Evolutionary conservation across 225 moss, liverwort and hornwort genomes (phyloP), one percentile per base, ranked within the genome.

Genomic region (Sphagnum contortum): DNA sequence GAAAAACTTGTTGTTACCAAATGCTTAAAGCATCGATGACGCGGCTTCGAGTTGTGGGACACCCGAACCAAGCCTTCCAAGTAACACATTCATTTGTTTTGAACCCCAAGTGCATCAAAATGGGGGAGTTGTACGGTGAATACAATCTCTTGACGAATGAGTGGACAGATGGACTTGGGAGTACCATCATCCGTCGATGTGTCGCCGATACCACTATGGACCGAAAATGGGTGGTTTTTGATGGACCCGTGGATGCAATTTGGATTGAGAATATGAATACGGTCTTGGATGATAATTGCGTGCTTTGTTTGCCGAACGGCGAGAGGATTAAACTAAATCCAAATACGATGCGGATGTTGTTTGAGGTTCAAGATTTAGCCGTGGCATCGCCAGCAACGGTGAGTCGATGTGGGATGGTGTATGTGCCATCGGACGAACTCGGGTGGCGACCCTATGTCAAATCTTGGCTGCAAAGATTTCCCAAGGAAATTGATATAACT

Each of bases 191-290:
- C 0, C 75, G 94, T 4, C 73, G 80, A 10, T 89, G 89, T 48
- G 91, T 91, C 0, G 89, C 85, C 2, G 87, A 94, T 49, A 76
- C 89, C 47, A 85, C 85, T 0, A 66, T 9, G 0, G 76, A 94
- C 59, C 85, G 67, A 9, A 94, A 94, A 63, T 94, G 94, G 94
- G 87, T 94, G 4, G 91, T 94, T 5, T 94, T 94, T 57, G 94
- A 94, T 64, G 94, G 94, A 5, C 94, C 94, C 0, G 94, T 94
- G 2, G 94, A 94, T 70, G 94, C 94, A 0, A 94, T 94, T 44
- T 94, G 94, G 94, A 94, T 94, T 48, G 94, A 94, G 61, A 94
- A 87, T 57, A 81, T 94, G 52, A 94, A 94, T 14, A 94, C 91
- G 0, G 94, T 94, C 12, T 71, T 94, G 2, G 94, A 94, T 64